These are phyloP conservation scores for Phytopythium delawarense DNA, from an alignment of 352 stramenopile species.

Conservation along the genomic window DNA sequence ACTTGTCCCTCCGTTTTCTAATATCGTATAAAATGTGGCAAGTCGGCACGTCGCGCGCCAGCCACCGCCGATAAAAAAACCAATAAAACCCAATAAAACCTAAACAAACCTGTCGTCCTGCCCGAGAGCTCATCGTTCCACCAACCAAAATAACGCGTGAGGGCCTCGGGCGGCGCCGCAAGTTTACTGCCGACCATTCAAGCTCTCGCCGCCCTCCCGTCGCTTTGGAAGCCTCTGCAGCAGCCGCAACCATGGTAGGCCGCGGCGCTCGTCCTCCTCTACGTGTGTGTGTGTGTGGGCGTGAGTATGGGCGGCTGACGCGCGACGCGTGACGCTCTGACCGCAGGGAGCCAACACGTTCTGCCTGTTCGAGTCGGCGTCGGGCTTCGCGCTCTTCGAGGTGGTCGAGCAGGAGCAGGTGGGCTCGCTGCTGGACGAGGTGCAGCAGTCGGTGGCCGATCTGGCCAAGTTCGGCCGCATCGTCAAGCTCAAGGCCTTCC, in stretches of 20 bases:
- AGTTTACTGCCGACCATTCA: slow-evolving; percentile 6
- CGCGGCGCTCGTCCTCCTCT: neutral
- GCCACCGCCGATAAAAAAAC: neutral
- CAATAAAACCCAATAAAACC: neutral
- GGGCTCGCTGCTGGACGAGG: slow-evolving; percentile 75
- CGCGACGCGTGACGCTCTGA: neutral
- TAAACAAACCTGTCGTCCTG: neutral
- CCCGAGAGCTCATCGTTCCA: neutral
- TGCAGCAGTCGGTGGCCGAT: slow-evolving; percentile 92
- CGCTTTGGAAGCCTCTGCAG: neutral
- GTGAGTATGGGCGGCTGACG: neutral
- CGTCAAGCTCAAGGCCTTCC: slow-evolving; percentile 99
- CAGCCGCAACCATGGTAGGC: neutral
- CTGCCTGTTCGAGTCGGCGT: slow-evolving; percentile 97
- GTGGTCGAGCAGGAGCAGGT: slow-evolving; percentile 98
- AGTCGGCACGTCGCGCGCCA: neutral
- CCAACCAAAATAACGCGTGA: neutral
- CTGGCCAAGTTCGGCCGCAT: slow-evolving; percentile 94
- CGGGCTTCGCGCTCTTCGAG: slow-evolving; percentile 98
- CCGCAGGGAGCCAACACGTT: slow-evolving; percentile 55
- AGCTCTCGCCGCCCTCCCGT: neutral
- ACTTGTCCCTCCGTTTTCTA: neutral
- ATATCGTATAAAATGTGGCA: neutral
- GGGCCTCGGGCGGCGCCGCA: neutral
- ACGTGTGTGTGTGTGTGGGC: neutral